Conservation (phyloP, 2,329 filamentous ascomycete genomes). For the Pseudocercospora fijiensis region DNA sequence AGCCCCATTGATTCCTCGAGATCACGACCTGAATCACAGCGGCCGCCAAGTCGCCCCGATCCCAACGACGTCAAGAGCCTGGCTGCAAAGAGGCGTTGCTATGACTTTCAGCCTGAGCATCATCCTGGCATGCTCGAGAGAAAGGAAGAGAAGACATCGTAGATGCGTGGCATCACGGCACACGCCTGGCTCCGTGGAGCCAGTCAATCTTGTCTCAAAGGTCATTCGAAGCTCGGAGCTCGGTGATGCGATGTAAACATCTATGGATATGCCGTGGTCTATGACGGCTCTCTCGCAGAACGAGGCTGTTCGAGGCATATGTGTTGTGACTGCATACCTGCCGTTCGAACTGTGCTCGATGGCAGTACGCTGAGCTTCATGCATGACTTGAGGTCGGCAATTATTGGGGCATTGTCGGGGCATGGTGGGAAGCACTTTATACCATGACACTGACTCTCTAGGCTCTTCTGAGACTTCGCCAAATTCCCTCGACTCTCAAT, state of each 20-base stretch:
- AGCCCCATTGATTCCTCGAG: not conserved
- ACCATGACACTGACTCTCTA: too few species aligned
- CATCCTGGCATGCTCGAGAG: not conserved
- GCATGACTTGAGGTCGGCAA: too few species aligned
- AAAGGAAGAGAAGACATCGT: not conserved
- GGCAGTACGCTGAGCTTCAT: too few species aligned
- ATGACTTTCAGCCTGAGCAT: not conserved
- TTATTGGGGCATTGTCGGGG: too few species aligned
- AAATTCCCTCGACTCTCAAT: too few species aligned
- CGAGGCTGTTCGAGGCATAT: too few species aligned
- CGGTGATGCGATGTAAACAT: not conserved
- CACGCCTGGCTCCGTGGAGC: not conserved
- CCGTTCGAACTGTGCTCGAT: not conserved
- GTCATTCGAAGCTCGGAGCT: not conserved
- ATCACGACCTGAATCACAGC: not conserved
- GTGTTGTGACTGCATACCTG: too few species aligned
- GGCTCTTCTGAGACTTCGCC: too few species aligned
- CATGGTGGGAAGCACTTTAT: too few species aligned
- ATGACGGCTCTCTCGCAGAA: too few species aligned
- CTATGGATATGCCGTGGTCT: not conserved
- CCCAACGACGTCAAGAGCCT: not conserved
- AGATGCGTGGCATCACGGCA: not conserved
- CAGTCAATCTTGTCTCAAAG: not conserved
- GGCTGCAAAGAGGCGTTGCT: not conserved
- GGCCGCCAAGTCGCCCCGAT: not conserved